Evolutionary conservation across 1,284 basidiomycete species (phyloP).

Genomic region (Ganoderma lucidum): DNA sequence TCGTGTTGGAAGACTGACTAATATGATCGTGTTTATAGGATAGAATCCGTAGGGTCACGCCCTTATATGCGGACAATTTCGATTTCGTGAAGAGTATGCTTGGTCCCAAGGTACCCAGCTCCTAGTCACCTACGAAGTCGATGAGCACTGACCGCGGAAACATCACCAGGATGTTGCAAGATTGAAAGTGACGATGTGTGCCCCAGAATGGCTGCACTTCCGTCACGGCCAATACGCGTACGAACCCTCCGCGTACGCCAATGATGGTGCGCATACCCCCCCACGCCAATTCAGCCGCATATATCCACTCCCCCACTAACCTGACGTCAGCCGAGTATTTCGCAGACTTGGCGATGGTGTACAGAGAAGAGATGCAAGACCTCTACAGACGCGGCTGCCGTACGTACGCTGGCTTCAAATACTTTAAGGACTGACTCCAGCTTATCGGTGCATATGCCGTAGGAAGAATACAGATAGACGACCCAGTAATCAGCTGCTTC

Average conservation of each 20-base stretch:
- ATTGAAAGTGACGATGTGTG: slow-evolving; percentile 78
- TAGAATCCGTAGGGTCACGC: slow-evolving; percentile 64
- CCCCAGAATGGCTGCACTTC: slow-evolving; percentile 79
- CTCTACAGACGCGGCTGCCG: slow-evolving; percentile 78
- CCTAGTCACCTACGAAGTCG: background rate
- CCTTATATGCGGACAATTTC: slow-evolving; percentile 69
- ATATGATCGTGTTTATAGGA: slow-evolving; percentile 46
- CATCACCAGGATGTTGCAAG: slow-evolving; percentile 57
- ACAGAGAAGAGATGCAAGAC: slow-evolving; percentile 72
- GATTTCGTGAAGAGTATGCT: slow-evolving; percentile 62
- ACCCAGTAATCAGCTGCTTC: slow-evolving; percentile 70
- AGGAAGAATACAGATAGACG: slow-evolving; percentile 73
- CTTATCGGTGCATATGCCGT: background rate
- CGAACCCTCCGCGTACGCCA: slow-evolving; percentile 62
- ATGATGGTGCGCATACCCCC: slow-evolving; percentile 51
- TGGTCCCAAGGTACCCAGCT: slow-evolving; percentile 51
- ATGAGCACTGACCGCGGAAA: slow-evolving; percentile 22
- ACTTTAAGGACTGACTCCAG: background rate
- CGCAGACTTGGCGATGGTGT: slow-evolving; percentile 72
- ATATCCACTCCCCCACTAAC: slow-evolving; percentile 6
- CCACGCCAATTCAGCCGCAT: background rate
- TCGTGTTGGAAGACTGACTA: background rate
- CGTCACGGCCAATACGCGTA: slow-evolving; percentile 66
- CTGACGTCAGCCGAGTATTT: slow-evolving; percentile 65
- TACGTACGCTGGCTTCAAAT: background rate